Conservation (phyloP, 345 rosid genomes). For the Leavenworthia alabamica region DNA sequence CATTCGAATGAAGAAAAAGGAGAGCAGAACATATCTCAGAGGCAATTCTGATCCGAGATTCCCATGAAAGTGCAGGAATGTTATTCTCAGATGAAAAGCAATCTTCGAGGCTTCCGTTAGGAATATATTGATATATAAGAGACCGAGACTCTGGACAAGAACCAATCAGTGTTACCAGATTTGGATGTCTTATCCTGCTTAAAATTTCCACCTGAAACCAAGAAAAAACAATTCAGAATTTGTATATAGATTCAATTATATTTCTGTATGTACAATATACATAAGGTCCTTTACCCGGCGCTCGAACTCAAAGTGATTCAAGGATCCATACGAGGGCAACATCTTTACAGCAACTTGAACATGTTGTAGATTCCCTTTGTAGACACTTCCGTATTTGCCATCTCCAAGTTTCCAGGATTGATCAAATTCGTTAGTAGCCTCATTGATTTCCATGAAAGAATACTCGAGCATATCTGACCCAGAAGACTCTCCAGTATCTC, state of each 20-base stretch:
- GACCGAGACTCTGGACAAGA: slow-evolving; percentile 77
- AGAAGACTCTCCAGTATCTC: slow-evolving; percentile 36
- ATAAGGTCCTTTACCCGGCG: slow-evolving; percentile 44
- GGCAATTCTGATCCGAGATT: slow-evolving; percentile 56
- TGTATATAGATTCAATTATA: not conserved
- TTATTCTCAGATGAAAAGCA: slow-evolving; percentile 48
- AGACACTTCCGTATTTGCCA: slow-evolving; percentile 70
- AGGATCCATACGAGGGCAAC: slow-evolving; percentile 75
- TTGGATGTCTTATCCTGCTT: slow-evolving; percentile 83
- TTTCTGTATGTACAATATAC: not conserved
- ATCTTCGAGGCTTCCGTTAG: slow-evolving; percentile 68
- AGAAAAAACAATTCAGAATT: slow-evolving; percentile 1
- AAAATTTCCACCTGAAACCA: slow-evolving; percentile 42
- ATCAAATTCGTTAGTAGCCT: slow-evolving; percentile 69
- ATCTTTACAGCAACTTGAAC: slow-evolving; percentile 74
- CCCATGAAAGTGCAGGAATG: slow-evolving; percentile 55
- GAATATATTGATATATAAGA: slow-evolving; percentile 66
- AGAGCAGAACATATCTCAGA: slow-evolving; percentile 76
- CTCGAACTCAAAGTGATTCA: slow-evolving; percentile 48
- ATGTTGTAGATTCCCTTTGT: slow-evolving; percentile 65
- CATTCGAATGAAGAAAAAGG: slow-evolving; percentile 72
- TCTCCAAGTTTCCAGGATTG: slow-evolving; percentile 80
- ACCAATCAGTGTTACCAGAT: slow-evolving; percentile 69
- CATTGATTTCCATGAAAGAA: slow-evolving; percentile 72
- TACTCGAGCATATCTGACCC: slow-evolving; percentile 57